Base-by-base conservation (phyloP, 2,329 filamentous ascomycete genomes). In the Ophiostoma sp. region DNA sequence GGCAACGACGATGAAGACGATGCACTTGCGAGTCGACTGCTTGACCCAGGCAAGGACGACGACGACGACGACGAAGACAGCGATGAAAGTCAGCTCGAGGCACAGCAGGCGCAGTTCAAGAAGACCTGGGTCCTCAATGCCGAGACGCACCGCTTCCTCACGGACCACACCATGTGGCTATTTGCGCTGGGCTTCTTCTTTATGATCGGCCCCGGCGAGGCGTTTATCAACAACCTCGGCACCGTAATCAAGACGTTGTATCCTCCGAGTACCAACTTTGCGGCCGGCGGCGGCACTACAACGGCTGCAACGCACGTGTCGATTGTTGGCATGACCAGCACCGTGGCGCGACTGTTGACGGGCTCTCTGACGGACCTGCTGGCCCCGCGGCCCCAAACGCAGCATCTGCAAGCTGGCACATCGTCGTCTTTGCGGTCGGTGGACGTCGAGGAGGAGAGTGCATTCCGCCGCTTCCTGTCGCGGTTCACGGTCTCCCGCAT, bases 181-280 rank as follows among this genome's bases (percentile, higher is more conserved):
- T 91, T 99, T 77, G 94, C 95, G 0, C 84, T 91, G 0, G 95
- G 94, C 25, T 98, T 99, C 83, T 93, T 98, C 82, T 88, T 98
- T 75, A 93, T 97, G 78, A 93, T 95, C 71, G 96, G 96, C 0
- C 95, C 96, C 0, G 95, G 95, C n/a, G 96, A 99, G 82, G 93
- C 95, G 12, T 99, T 98, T 81, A 94, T 98, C 83, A 99, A 98
- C 83, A 99, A 98, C 78, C 85, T 99, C 11, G 96, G 96, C 48
- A 98, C 95, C 31, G 91, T 99, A 75, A 95, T 98, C 77, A 92
- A 93, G 77, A 97, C 95, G 0, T 85, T 98, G 3, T 93, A 93
- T 61, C 88, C 87, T 17, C 90, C 89, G 22, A 50, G 39, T 36
- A 50, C 36, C 17, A 48, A 28, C 12, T 48, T 45, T 55, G 64